Evolutionary conservation across 306 rosid species (phyloP).

Genomic region (Elaeagnus macrophylla): DNA sequence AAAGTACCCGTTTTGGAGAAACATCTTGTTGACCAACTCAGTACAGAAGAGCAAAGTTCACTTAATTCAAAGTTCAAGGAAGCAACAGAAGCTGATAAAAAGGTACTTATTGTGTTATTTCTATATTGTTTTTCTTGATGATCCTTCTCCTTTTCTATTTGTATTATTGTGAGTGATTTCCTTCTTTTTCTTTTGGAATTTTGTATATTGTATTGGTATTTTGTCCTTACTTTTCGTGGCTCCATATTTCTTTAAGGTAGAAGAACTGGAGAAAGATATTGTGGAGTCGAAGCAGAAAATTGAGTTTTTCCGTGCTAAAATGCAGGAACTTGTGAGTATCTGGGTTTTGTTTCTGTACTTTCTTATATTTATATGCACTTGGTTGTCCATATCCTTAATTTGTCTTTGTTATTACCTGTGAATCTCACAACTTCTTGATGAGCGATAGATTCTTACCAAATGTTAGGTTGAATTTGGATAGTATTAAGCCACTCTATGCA

Average conservation of each 20-base stretch:
- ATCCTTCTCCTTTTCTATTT: too few relatives aligned
- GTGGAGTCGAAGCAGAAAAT: conserved; percentile 72
- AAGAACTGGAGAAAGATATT: conserved; percentile 83
- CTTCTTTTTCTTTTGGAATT: too few relatives aligned
- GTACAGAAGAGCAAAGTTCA: conserved; percentile 77
- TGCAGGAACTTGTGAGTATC: conserved; percentile 94
- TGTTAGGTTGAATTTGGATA: too few relatives aligned
- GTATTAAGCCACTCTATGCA: too few relatives aligned
- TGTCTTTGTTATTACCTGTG: conserved; percentile 10
- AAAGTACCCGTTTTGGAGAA: conserved; percentile 83
- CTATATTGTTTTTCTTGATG: conserved; percentile 3
- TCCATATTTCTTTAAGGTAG: conserved; percentile 59
- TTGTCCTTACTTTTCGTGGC: conserved; percentile 10
- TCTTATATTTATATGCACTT: conserved; percentile 16
- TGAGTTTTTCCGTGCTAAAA: conserved; percentile 61
- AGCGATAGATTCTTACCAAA: too few relatives aligned
- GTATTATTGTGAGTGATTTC: too few relatives aligned
- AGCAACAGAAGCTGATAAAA: conserved; percentile 82
- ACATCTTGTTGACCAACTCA: conserved; percentile 64
- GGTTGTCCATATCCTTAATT: conserved; percentile 8
- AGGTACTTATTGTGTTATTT: conserved; percentile 36
- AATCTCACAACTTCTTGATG: conserved; percentile 12
- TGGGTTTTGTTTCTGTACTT: conserved; percentile 11
- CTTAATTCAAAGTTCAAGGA: conserved; percentile 66
- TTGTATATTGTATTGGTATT: neutral